Base-by-base conservation (phyloP, 2,329 filamentous ascomycete genomes). In the Apiospora sp. region DNA sequence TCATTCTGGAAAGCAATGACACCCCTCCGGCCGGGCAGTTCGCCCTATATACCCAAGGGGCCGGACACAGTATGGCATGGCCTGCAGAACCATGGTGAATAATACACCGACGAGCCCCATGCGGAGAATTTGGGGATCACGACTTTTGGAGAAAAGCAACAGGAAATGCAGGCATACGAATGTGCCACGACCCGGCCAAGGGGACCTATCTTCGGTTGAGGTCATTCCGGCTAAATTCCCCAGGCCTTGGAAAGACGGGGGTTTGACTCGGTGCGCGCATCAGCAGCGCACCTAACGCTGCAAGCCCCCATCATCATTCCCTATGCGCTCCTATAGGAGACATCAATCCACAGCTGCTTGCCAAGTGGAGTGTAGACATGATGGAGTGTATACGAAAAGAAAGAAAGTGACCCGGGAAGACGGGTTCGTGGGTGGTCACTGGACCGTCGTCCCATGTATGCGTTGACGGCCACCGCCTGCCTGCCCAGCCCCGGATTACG, bases 81-180 rank as follows among this genome's bases (percentile, higher is more conserved):
- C n/a, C n/a, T n/a, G 16, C 30, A 30, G 27, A 19, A 7, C 19
- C 34, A 64, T 14, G 19, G 22, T 64, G 58, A 7, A n/a, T 7
- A 12, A 24, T 8, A 64, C 30, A 64, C 58, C 22, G 54, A 34
- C 16, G 64, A 43, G 24, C 24, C 37, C 37, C 41, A 68, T 46
- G 67, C 67, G 67, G 67, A 68, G 67, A 68, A 67, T 24, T 67
- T 67, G 64, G 64, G 14, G 64, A 41, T 43, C 37, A 24, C 34
- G 12, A 44, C 10, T 27, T 67, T 67, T 67, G 67, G 67, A 46
- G 67, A 68, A 68, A 24, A 64, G 13, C 34, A 12, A 41, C n/a
- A 16, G 22, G 24, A 58, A 64, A 61, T 30, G 41, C 22, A 64
- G 22, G 6, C 34, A 41, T 22, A 41, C 13, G 58, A 41, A 24